These are phyloP conservation scores for Penicillium bovifimosum DNA, from an alignment of 495 filamentous ascomycete species.

Conservation along the genomic window DNA sequence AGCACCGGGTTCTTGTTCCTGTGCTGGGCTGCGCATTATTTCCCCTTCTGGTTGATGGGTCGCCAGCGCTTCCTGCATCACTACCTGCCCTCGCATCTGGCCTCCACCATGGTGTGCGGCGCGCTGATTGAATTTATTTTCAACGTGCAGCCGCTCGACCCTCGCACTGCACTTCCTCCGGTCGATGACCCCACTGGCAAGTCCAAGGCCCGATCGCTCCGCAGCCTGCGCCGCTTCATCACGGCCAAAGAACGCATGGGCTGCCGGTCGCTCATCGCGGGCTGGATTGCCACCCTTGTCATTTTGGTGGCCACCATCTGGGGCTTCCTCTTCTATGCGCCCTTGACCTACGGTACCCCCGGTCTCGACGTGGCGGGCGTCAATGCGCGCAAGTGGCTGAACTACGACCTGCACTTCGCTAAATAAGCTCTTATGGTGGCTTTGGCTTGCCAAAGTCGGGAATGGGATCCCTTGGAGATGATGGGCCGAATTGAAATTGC, in stretches of 20 bases:
- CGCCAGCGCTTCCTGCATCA: slow-evolving; percentile 71
- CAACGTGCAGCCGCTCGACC: slow-evolving; percentile 67
- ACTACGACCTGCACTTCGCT: slow-evolving; percentile 96
- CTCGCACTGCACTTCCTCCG: slow-evolving; percentile 35
- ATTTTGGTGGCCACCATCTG: slow-evolving; percentile 65
- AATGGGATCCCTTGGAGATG: neutral
- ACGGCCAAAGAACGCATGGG: slow-evolving; percentile 76
- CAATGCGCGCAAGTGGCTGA: slow-evolving; percentile 84
- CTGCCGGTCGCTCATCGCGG: slow-evolving; percentile 65
- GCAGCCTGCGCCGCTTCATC: slow-evolving; percentile 42
- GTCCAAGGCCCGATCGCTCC: slow-evolving; percentile 23
- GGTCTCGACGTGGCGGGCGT: slow-evolving; percentile 82
- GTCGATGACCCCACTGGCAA: slow-evolving; percentile 46
- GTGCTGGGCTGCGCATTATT: slow-evolving; percentile 67
- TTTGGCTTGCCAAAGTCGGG: neutral
- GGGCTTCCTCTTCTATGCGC: slow-evolving; percentile 88
- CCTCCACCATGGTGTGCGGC: slow-evolving; percentile 88
- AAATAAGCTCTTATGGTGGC: slow-evolving; percentile 57
- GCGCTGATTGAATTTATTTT: slow-evolving; percentile 96
- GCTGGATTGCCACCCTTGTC: slow-evolving; percentile 71
- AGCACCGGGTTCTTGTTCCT: slow-evolving; percentile 99
- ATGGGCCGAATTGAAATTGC: slow-evolving; percentile 4
- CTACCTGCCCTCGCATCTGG: slow-evolving; percentile 84
- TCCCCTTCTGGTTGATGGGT: slow-evolving; percentile 72
- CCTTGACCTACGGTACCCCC: slow-evolving; percentile 90